A percentile compares a stretch with the other conserved stretches of the same genome.
These are phyloP conservation scores for Alternaria burnsii DNA, from an alignment of 2,329 filamentous ascomycete genomes.

Conservation along the genomic window DNA sequence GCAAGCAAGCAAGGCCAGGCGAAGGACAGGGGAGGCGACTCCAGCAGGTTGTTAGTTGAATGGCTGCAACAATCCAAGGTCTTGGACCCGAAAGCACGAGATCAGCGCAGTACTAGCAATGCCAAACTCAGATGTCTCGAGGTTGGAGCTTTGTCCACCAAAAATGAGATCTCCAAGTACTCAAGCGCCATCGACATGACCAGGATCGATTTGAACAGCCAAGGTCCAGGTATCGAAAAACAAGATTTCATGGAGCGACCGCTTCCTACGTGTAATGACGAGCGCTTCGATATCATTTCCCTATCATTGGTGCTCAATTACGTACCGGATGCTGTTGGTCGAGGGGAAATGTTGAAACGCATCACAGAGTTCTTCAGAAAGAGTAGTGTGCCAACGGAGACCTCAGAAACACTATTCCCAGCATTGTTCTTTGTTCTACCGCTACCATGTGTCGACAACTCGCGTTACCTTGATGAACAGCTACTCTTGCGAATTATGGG, in stretches of 20 bases:
- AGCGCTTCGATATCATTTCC: slow-evolving; percentile 88
- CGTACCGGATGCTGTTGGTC: slow-evolving; percentile 76
- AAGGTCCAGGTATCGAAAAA: slow-evolving; percentile 79
- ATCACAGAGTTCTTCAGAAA: slow-evolving; percentile 44
- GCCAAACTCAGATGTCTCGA: slow-evolving; percentile 74
- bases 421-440: slow-evolving; percentile 89
- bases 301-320: slow-evolving; percentile 94
- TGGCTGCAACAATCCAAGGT: slow-evolving; percentile 60
- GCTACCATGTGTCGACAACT: slow-evolving; percentile 86
- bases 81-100: slow-evolving; percentile 21
- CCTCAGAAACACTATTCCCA: slow-evolving; percentile 54
- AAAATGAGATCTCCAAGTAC: slow-evolving; percentile 81
- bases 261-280: slow-evolving; percentile 67
- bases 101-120: slow-evolving; percentile 6
- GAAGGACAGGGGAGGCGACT: slow-evolving; percentile 68
- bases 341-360: slow-evolving; percentile 81
- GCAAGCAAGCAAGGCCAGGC: slow-evolving; percentile 71
- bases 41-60: slow-evolving; percentile 65
- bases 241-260: slow-evolving; percentile 95
- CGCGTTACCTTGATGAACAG: slow-evolving; percentile 81
- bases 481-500: slow-evolving; percentile 77
- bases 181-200: slow-evolving; percentile 74
- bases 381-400: slow-evolving; percentile 11
- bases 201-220: slow-evolving; percentile 90
- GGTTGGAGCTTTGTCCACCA: slow-evolving; percentile 84